Conservation (phyloP, 176 grass and related monocot genomes). For the Carex kokanica region DNA sequence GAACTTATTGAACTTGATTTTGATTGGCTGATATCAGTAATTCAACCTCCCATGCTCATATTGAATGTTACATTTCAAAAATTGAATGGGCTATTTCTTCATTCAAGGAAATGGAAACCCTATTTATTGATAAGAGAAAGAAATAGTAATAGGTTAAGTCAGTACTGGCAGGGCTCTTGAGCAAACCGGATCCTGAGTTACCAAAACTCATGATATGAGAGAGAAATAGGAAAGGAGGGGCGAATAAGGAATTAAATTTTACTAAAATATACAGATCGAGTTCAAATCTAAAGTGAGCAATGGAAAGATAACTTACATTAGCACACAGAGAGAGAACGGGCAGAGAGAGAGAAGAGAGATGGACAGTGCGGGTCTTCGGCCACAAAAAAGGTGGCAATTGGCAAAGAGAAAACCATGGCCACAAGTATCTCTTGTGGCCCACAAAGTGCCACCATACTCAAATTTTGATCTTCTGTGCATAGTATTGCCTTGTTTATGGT, state of each 20-base stretch:
- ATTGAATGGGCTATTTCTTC: neutral
- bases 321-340: neutral
- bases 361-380: neutral
- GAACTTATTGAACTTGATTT: neutral
- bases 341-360: neutral
- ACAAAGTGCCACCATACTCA: neutral
- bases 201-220: neutral
- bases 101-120: neutral
- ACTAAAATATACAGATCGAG: neutral
- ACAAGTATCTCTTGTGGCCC: slow-evolving; percentile 18
- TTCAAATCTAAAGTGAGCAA: neutral
- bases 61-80: neutral
- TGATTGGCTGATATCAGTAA: neutral
- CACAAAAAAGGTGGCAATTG: neutral
- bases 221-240: neutral
- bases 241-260: neutral
- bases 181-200: neutral
- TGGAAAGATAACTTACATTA: neutral
- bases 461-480: neutral
- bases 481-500: neutral
- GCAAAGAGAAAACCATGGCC: neutral
- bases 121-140: neutral
- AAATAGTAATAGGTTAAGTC: neutral
- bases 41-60: neutral
- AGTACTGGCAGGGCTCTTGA: neutral